Conservation (phyloP, 345 rosid genomes). For the Murraya koenigii region DNA sequence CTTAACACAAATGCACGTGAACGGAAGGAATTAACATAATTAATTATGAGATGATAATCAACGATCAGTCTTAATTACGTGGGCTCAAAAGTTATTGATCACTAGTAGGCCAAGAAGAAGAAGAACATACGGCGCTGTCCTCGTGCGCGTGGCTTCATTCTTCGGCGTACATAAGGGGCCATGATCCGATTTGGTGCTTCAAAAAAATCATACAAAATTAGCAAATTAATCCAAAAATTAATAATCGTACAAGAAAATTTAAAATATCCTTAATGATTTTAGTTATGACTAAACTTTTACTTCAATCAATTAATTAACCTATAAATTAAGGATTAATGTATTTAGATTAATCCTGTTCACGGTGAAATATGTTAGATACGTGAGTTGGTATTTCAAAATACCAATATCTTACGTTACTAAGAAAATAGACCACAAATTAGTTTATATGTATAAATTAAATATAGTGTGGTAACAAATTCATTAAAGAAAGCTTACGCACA, state of each 20-base stretch:
- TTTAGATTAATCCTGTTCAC: too few relatives aligned
- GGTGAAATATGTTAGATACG: too few relatives aligned
- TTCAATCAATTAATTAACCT: too few relatives aligned
- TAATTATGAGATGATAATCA: neutral
- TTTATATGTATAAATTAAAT: too few relatives aligned
- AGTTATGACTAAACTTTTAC: too few relatives aligned
- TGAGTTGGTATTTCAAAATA: too few relatives aligned
- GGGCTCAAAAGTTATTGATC: neutral
- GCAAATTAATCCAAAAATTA: neutral
- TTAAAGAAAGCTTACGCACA: too few relatives aligned
- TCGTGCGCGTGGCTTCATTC: slow-evolving; percentile 65
- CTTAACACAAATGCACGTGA: slow-evolving; percentile 15
- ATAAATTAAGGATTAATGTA: too few relatives aligned
- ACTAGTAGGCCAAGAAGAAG: slow-evolving; percentile 3
- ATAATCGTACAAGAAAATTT: neutral
- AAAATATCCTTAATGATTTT: too few relatives aligned
- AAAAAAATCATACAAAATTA: neutral
- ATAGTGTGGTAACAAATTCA: too few relatives aligned
- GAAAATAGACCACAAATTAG: too few relatives aligned
- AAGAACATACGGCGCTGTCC: slow-evolving; percentile 44
- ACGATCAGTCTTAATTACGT: neutral
- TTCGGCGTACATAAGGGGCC: slow-evolving; percentile 17
- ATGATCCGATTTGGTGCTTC: neutral
- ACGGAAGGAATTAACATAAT: slow-evolving; percentile 6
- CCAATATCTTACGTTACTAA: too few relatives aligned